A percentile compares a stretch with the other conserved stretches of the same genome.
Conservation (phyloP, 1,284 basidiomycete species). For the Malassezia arunalokei region DNA sequence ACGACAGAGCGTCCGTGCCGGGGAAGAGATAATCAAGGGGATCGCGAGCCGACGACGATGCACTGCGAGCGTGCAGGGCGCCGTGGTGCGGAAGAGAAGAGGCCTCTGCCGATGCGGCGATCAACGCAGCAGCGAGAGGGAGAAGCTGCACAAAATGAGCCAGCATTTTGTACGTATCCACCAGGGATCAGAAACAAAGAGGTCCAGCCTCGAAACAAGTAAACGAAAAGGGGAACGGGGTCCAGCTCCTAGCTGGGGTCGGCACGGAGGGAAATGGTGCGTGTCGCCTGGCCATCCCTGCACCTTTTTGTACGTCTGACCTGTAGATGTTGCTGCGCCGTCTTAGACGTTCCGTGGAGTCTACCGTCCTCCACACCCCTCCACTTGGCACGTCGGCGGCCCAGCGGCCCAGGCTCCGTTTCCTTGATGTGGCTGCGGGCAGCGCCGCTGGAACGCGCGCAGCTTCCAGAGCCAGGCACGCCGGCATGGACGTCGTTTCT, state of each 20-base stretch:
- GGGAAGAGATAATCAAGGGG: neutral
- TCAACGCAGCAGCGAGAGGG: constrained; percentile 1
- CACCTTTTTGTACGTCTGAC: too few relatives aligned
- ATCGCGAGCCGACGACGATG: neutral
- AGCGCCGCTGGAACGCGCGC: constrained; percentile 5
- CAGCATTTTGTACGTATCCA: neutral
- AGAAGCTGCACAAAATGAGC: neutral
- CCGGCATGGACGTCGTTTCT: constrained; percentile 21
- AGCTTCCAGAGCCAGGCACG: constrained; percentile 17
- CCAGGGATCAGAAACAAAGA: neutral
- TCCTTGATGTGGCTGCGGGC: constrained; percentile 2
- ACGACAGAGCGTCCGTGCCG: neutral
- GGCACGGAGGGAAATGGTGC: neutral
- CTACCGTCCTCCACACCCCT: neutral
- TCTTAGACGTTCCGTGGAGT: too few relatives aligned
- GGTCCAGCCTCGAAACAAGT: neutral
- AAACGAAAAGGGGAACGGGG: neutral
- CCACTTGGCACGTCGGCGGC: neutral
- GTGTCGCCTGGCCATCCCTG: neutral
- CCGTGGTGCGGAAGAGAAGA: neutral
- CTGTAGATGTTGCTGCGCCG: too few relatives aligned
- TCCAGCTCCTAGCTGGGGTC: too few relatives aligned
- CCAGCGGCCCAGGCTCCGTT: neutral
- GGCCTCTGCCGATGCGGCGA: neutral
- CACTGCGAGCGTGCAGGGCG: neutral